Conservation (phyloP, 1,284 basidiomycete genomes). For the Tilletiopsis washingtonensis region DNA sequence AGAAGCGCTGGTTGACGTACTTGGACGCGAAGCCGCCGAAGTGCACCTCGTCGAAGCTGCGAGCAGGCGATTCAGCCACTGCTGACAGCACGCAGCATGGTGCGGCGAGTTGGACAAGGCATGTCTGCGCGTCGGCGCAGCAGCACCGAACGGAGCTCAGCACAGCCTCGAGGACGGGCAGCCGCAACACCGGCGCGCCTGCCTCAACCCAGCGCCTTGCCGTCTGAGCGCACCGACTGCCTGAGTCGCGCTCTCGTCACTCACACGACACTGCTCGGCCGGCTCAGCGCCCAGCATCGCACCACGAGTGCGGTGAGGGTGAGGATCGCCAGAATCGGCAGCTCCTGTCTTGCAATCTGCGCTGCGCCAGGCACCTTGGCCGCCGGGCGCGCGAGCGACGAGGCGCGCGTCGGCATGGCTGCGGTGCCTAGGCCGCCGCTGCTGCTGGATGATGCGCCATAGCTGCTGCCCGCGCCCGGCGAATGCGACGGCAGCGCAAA, state of each 20-base stretch:
- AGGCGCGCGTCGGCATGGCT: too few species aligned
- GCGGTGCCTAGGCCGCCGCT: neutral
- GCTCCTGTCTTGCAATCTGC: neutral
- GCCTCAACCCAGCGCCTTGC: too few species aligned
- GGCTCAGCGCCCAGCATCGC: constrained; percentile 30
- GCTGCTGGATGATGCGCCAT: neutral
- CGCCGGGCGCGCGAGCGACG: too few species aligned
- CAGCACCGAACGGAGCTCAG: neutral
- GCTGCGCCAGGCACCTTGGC: too few species aligned
- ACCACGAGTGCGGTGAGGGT: constrained; percentile 24
- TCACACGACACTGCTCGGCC: constrained; percentile 42
- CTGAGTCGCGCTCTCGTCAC: too few species aligned
- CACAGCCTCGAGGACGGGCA: too few species aligned
- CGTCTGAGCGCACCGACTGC: too few species aligned
- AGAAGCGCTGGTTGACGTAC: constrained; percentile 79
- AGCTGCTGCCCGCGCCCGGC: neutral
- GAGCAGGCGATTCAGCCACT: neutral
- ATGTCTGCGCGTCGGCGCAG: neutral
- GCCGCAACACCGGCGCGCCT: too few species aligned
- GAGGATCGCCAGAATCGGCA: constrained; percentile 9
- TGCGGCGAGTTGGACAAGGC: neutral
- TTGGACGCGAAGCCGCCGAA: constrained; percentile 61
- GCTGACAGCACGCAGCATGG: too few species aligned
- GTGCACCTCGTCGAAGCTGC: constrained; percentile 44
- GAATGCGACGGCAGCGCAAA: neutral